Base-by-base conservation (phyloP, 2,329 filamentous ascomycete species). In the Teratosphaeria zuluensis region DNA sequence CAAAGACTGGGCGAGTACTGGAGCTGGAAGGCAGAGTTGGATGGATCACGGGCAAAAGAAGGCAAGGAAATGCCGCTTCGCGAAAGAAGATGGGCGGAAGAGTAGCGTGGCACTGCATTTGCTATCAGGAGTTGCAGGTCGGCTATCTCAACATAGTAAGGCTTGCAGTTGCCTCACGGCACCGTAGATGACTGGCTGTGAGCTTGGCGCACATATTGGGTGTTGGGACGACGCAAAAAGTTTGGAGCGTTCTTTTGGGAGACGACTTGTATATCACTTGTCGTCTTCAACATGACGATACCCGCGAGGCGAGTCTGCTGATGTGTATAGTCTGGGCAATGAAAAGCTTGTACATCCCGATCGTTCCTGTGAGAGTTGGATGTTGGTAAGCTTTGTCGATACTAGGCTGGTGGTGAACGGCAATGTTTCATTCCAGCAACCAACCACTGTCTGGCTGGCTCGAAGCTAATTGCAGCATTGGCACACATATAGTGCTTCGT, bases 1-100 rank as follows among this genome's bases (percentile, higher is more conserved):
- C 75, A 87, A 16, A 81, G 94, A 58, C 78, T 99, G 5, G 86
- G 88, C 55, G 94, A 97, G 76, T 97, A 96, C 75, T 95, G 87
- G 82, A 90, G 87, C 3, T 96, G 90, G 90, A 89, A 92, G 70
- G 85, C 81, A 53, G 89, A 92, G 72, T 74, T 77, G 24, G 82
- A 87, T 59, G 88, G 87, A 7, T 83, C 79, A 61, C 81, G 89
- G 53, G 72, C 74, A 54, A 67, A 72, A 53, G 71, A 77, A 38
- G 79, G 78, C 1, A 79, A 81, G 64, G 82, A 88, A 61, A 81
- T 85, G 76, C 83, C 89, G 1, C 71, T 94, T 57, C 81, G 92
- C 56, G 92, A 97, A 75, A 80, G 80, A 72, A 82, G 89, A 66
- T 97, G 92, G 92, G 84, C 86, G 69, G 79, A 81, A 46, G 66